Base-by-base conservation (phyloP, 2,329 filamentous ascomycete genomes). In the Aspergillus ruber region DNA sequence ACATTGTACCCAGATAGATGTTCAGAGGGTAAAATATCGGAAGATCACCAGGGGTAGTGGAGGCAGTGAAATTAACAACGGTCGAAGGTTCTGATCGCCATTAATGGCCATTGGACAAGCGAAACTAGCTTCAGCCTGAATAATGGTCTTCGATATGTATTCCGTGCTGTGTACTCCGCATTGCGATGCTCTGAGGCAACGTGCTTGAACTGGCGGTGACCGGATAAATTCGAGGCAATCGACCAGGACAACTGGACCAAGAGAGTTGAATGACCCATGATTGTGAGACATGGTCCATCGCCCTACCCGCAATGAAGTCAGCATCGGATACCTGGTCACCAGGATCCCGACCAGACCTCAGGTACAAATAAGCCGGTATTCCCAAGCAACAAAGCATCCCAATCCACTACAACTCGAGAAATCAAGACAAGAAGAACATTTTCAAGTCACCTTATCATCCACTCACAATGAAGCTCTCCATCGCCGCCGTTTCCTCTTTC, bases 381-480 rank as follows among this genome's bases (percentile, higher is more conserved):
- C 36, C 18, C 4, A 20, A 8, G 4, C n/a, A 18, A 17, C 10
- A 13, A 18, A 21, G n/a, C 15, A 39, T 39, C 36, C 18, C 36
- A 39, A 18, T 12, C 15, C 36, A 39, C 8, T 18, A 20, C 17
- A 39, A 21, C 36, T 39, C 8, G 12, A 39, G 18, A 4, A 15
- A 39, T 39, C 36, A 17, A 15, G 18, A 12, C 17, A 10, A 39
- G 36, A 13, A 9, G 15, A 29, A 29, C 25, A 29, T 29, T 35
- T 8, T 18, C 36, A 10, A 21, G 15, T 20, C 17, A 33, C 32
- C 27, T 13, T 43, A 20, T 18, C 15, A 5, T n/a, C 12, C 9
- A 20, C 4, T 35, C 45, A 47, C 21, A n/a, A 44, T 51, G 50
- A 51, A 51, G 47, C 17, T 51, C 47, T 46, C 46, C 38, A 33